Conservation (phyloP, 768 basidiomycete genomes). For the Russula emetica region DNA sequence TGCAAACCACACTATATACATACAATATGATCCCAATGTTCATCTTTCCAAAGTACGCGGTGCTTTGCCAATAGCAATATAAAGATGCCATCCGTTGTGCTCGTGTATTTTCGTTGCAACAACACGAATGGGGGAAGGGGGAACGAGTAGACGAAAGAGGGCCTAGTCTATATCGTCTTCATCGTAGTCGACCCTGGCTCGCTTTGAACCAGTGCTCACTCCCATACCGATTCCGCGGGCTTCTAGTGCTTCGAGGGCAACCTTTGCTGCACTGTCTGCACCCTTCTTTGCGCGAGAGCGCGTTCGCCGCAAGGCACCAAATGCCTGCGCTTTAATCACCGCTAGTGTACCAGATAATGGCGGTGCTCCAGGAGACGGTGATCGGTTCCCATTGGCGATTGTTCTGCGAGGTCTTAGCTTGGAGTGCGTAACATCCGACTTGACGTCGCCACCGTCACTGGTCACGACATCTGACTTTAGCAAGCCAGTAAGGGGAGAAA, state of each 20-base stretch:
- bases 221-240: constrained; percentile 65
- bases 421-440: constrained; percentile 39
- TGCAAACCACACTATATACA: constrained; percentile 29
- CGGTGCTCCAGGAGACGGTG: constrained; percentile 44
- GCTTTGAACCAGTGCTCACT: constrained; percentile 37
- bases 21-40: constrained; percentile 29
- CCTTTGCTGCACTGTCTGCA: constrained; percentile 66
- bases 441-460: constrained; percentile 43
- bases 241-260: constrained; percentile 78
- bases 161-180: constrained; percentile 39
- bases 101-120: constrained; percentile 7
- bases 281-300: constrained; percentile 68
- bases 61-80: constrained; percentile 14
- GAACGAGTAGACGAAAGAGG: constrained; percentile 1
- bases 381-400: constrained; percentile 33
- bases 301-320: constrained; percentile 77
- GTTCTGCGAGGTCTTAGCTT: constrained; percentile 29
- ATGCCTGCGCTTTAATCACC: constrained; percentile 87
- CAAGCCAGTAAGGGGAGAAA: constrained; percentile 47
- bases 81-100: constrained; percentile 9
- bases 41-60: constrained; percentile 21
- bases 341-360: constrained; percentile 76
- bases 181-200: constrained; percentile 50
- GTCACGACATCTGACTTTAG: constrained; percentile 49
- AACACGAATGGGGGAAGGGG: constrained; percentile 26